Evolutionary conservation across 108 stramenopile genomes (phyloP).

Genomic region (Licmophora abbreviata): DNA sequence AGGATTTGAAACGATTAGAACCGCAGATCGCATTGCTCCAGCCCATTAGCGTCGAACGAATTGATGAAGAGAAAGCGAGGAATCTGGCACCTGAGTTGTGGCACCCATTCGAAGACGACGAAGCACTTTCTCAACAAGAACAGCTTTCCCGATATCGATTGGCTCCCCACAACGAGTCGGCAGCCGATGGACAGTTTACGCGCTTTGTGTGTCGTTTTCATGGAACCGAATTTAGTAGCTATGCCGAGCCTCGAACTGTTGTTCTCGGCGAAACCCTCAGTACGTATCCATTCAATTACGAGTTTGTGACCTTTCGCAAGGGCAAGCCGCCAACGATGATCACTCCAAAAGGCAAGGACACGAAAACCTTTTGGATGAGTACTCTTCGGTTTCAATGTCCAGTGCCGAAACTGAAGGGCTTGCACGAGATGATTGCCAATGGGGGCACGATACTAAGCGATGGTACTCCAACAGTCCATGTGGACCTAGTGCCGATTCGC

Average conservation of each 20-base stretch:
- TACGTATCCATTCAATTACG: constrained; percentile 56
- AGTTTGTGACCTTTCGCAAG: constrained; percentile 60
- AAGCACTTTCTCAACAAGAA: constrained; percentile 4
- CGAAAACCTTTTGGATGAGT: constrained; percentile 1
- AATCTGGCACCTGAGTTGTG: constrained; percentile 47
- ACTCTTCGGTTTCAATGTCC: constrained; percentile 53
- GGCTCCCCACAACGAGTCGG: constrained; percentile 41
- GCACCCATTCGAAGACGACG: constrained; percentile 11
- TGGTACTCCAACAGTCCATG: constrained; percentile 23
- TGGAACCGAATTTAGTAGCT: neutral
- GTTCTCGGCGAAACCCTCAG: constrained; percentile 54
- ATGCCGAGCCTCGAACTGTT: neutral
- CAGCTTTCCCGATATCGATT: constrained; percentile 35
- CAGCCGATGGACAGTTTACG: constrained; percentile 40
- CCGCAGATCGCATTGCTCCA: constrained; percentile 72
- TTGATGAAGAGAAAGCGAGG: constrained; percentile 18
- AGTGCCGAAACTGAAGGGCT: constrained; percentile 27
- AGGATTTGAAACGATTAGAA: constrained; percentile 40
- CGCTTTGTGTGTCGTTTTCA: constrained; percentile 76
- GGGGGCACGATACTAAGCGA: constrained; percentile 1
- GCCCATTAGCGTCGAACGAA: constrained; percentile 42
- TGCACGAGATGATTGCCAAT: constrained; percentile 31
- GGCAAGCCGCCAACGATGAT: constrained; percentile 30
- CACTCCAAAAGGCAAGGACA: constrained; percentile 46
- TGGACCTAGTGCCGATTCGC: constrained; percentile 72